Percentiles rank a stretch among this genome's conserved stretches.
Evolutionary conservation across 2,329 filamentous ascomycete genomes (phyloP).

Genomic region (Phaeoacremonium minimum): DNA sequence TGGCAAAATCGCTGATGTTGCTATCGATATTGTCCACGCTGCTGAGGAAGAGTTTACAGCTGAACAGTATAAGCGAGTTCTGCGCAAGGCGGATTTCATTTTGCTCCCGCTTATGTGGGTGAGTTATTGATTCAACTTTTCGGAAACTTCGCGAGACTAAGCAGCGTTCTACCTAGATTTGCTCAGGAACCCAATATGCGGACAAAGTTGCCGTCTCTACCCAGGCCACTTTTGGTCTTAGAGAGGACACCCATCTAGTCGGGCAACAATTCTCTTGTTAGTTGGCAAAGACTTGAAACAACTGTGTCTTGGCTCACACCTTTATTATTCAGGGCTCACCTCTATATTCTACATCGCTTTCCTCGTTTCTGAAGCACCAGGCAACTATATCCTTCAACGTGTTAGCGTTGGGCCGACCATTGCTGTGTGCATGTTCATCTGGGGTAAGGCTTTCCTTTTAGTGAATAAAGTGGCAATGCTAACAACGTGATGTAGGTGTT

Average conservation of each 20-base stretch:
- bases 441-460: slow-evolving; percentile 7
- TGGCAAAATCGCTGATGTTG: neutral
- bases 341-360: slow-evolving; percentile 23
- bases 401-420: slow-evolving; percentile 26
- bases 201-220: neutral
- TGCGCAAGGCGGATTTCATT: slow-evolving; percentile 22
- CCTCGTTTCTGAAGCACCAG: slow-evolving; percentile 19
- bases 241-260: slow-evolving; percentile 19
- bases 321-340: slow-evolving; percentile 9
- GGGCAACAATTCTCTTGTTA: slow-evolving; percentile 24
- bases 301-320: no score
- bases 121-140: slow-evolving; percentile 18
- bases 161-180: no score
- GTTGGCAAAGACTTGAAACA: no score
- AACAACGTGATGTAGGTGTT: slow-evolving; percentile 7
- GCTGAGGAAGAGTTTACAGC: slow-evolving; percentile 13
- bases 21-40: slow-evolving; percentile 7
- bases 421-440: slow-evolving; percentile 25
- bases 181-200: neutral
- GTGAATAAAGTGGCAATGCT: no score
- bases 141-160: no score
- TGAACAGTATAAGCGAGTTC: slow-evolving; percentile 18
- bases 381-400: slow-evolving; percentile 25
- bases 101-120: slow-evolving; percentile 24
- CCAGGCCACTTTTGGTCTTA: slow-evolving; percentile 17